Base-by-base conservation (phyloP, 768 basidiomycete species). In the Termitomyces sp. region DNA sequence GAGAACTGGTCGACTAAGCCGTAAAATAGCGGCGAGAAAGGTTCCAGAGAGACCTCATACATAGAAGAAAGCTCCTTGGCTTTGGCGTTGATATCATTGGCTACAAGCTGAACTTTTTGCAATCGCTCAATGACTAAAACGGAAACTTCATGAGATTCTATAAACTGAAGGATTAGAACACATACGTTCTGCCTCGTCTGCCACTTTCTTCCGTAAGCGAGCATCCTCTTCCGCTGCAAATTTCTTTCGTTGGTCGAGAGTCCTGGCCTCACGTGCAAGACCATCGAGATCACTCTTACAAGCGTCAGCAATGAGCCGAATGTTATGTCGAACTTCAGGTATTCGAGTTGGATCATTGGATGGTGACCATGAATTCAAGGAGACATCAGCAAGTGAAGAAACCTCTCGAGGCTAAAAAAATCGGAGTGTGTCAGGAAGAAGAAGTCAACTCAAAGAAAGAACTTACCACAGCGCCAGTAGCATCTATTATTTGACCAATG, bases 281-380 rank as follows among this genome's bases (percentile, higher is more conserved):
- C 91, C 89, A 55, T 93, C 90, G 13, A 99, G 80, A 59, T 96
- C 91, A 18, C 79, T 84, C 64, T 91, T 91, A 65, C 93, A 88
- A 2, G 86, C 79, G 47, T 94, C 91, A 2, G 84, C 80, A 34
- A 99, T 93, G 43, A 98, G 82, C 4, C 90, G 85, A 27, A 99
- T 74, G 70, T 98, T 99, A 70, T 99, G 95, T 26, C 96, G 85
- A n/a, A 99, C 85, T 77, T 99, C 97, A 0, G 97, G 97, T 61
- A 98, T 87, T 55, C 92, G 88, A 48, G 87, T 92, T 6, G 88
- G 81, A 64, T 99, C 96, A 14, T 85, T 84, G 0, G 93, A 86
- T 0, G 93, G 93, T 10, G 90, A 87, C 94, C 95, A 97, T 3
- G 84, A 84, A 58, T 81, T 88, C 64, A 81, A 71, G 20, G 87